These are phyloP conservation scores for Mariannaea sp. DNA, from an alignment of 2,329 filamentous ascomycete genomes.

Conservation along the genomic window DNA sequence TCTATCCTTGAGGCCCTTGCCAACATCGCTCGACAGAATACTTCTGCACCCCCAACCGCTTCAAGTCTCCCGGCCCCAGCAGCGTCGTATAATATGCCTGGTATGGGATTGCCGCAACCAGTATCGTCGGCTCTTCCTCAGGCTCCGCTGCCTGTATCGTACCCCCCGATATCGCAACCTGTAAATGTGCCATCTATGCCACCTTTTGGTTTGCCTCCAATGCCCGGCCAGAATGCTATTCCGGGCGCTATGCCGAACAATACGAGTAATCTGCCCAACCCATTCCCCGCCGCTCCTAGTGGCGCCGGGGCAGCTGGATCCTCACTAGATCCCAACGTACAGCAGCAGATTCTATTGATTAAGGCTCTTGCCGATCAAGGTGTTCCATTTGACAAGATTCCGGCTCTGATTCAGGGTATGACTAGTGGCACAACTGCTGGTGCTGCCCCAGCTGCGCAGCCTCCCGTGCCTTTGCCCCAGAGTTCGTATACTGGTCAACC, in stretches of 20 bases:
- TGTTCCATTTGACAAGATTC: constrained; percentile 78
- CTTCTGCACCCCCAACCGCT: constrained; percentile 51
- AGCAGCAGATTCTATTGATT: constrained; percentile 75
- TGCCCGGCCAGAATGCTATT: constrained; percentile 44
- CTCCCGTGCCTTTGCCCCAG: constrained; percentile 49
- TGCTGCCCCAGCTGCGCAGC: constrained; percentile 43
- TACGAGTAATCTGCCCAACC: constrained; percentile 38
- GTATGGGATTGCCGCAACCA: constrained; percentile 41
- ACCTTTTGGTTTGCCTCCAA: constrained; percentile 47
- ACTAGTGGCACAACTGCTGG: constrained; percentile 42
- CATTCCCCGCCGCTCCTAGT: constrained; percentile 42
- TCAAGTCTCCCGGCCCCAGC: constrained; percentile 47
- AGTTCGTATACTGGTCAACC: constrained; percentile 47
- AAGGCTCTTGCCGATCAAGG: constrained; percentile 77
- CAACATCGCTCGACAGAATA: constrained; percentile 79
- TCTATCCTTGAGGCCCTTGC: constrained; percentile 80
- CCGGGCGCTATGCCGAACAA: constrained; percentile 35
- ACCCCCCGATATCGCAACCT: constrained; percentile 56
- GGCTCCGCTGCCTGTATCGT: constrained; percentile 40
- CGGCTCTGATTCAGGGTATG: constrained; percentile 59
- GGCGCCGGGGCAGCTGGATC: constrained; percentile 35
- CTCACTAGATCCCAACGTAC: constrained; percentile 59
- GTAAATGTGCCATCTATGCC: constrained; percentile 62
- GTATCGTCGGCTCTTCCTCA: constrained; percentile 40
- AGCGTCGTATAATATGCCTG: constrained; percentile 48